These are phyloP conservation scores for Westerdykella ornata DNA, from an alignment of 2,329 filamentous ascomycete genomes.

Conservation along the genomic window DNA sequence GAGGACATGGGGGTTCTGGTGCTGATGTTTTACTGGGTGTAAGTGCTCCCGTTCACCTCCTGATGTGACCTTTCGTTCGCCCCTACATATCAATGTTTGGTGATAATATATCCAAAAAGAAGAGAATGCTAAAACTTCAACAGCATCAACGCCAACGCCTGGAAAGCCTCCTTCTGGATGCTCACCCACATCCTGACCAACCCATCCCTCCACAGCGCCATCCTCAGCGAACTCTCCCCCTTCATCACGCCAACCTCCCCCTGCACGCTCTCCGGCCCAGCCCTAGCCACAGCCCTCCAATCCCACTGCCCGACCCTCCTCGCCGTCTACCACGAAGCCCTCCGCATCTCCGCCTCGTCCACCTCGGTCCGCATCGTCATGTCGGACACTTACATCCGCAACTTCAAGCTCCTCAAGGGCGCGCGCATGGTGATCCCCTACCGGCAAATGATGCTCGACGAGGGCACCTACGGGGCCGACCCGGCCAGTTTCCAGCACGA, in stretches of 20 bases:
- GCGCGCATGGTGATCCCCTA: slow-evolving; percentile 3
- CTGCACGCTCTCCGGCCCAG: background rate
- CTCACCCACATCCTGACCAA: slow-evolving; percentile 1
- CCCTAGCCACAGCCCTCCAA: too few species aligned
- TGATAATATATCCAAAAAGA: too few species aligned
- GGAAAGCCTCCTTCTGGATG: slow-evolving; percentile 6
- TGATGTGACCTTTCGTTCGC: too few species aligned
- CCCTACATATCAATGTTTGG: too few species aligned
- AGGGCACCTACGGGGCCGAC: slow-evolving; percentile 1
- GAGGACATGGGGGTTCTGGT: slow-evolving; percentile 1
- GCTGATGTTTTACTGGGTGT: slow-evolving; percentile 4
- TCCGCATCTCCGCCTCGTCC: background rate
- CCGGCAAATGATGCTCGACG: slow-evolving; percentile 5
- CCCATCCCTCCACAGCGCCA: background rate
- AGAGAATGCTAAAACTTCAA: background rate
- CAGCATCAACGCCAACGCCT: slow-evolving; percentile 5
- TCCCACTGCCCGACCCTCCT: background rate
- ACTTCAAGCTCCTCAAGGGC: background rate
- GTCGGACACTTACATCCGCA: background rate
- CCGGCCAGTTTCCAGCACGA: background rate
- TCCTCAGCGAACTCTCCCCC: background rate
- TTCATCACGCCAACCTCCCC: background rate
- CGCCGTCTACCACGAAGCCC: slow-evolving; percentile 2
- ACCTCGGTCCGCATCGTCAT: slow-evolving; percentile 1
- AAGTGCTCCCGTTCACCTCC: background rate